Percentiles rank a stretch among this genome's conserved stretches.
Conservation (phyloP, 768 basidiomycete species). For the Suillus sp. region DNA sequence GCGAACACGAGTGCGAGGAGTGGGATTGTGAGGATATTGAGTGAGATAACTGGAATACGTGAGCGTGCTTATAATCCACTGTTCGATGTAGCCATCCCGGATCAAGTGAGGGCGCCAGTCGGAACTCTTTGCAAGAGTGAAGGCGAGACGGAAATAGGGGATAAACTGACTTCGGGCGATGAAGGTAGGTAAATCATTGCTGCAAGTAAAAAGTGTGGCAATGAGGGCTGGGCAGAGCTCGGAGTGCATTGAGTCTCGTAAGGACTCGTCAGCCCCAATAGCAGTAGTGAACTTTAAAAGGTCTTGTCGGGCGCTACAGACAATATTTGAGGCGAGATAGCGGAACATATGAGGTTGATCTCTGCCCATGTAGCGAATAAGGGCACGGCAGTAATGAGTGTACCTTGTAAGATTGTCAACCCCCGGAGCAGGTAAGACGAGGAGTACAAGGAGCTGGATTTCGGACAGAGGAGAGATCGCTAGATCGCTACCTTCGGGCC, state of each 20-base stretch:
- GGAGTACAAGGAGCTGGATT: background rate
- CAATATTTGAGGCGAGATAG: background rate
- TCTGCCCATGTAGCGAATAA: background rate
- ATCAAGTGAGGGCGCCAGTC: background rate
- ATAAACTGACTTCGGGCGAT: background rate
- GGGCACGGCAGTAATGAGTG: background rate
- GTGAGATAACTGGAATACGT: too few species aligned
- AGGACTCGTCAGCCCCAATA: background rate
- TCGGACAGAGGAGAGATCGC: background rate
- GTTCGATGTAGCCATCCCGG: background rate
- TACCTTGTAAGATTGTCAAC: background rate
- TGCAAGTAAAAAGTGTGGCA: background rate
- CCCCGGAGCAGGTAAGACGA: background rate
- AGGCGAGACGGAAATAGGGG: background rate
- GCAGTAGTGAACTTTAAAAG: background rate
- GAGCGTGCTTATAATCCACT: background rate
- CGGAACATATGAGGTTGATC: background rate
- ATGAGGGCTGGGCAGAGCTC: too few species aligned
- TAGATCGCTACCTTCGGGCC: background rate
- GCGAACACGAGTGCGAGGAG: too few species aligned
- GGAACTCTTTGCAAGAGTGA: background rate
- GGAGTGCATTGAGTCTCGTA: too few species aligned
- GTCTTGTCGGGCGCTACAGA: background rate
- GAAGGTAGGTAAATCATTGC: background rate
- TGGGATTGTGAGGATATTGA: too few species aligned